Conservation (phyloP, 495 filamentous ascomycete species). For the Aspergillus sclerotioniger region DNA sequence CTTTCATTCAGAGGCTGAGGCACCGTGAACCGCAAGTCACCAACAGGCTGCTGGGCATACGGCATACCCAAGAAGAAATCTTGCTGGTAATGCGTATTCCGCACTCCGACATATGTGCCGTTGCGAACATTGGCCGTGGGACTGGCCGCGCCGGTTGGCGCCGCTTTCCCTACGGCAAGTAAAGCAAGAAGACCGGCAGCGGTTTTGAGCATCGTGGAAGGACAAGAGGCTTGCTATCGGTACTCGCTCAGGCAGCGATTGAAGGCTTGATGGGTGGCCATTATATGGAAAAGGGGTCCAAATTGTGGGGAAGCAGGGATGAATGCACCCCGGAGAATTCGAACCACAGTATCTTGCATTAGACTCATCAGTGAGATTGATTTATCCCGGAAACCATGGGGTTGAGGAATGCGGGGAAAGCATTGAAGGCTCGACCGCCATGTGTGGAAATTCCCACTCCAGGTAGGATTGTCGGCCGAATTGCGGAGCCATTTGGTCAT, state of each 20-base stretch:
- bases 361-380: neutral
- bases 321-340: neutral
- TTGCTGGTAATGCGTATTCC: conserved; percentile 42
- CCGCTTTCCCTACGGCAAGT: conserved; percentile 3
- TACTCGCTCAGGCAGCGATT: neutral
- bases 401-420: neutral
- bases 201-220: conserved; percentile 3
- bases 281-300: neutral
- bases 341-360: neutral
- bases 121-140: conserved; percentile 28
- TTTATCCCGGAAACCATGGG: neutral
- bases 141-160: conserved; percentile 2
- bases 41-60: conserved; percentile 51
- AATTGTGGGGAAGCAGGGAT: neutral
- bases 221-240: neutral
- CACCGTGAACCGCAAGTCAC: conserved; percentile 46
- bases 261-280: neutral
- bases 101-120: conserved; percentile 44
- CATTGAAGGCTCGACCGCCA: neutral
- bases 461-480: neutral
- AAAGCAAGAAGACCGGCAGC: conserved; percentile 5
- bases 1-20: conserved; percentile 46
- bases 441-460: neutral
- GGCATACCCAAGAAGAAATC: conserved; percentile 57
- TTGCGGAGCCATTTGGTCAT: neutral